Evolutionary conservation across 768 basidiomycete genomes (phyloP), one percentile per base, ranked within the genome.

Genomic region (Boletus reticuloceps): DNA sequence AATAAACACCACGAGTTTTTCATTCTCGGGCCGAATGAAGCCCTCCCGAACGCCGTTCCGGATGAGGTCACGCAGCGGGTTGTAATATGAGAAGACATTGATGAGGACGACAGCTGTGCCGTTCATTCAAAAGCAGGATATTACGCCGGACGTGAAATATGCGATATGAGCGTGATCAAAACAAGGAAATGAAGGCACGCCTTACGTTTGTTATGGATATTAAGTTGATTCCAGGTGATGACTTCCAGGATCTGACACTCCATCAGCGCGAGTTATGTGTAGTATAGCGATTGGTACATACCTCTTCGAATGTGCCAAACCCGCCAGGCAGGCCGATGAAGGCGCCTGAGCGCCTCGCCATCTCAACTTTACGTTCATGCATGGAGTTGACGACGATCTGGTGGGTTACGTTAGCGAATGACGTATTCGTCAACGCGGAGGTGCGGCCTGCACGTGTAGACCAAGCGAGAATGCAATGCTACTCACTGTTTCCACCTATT

Each of bases 231-330:
- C 96, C 96, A 99, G 0, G 95, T 97, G 14, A 86, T 82, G 58
- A 91, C 94, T 72, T 98, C 96, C 29, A 97, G 71, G n/a, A 92
- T 73, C 89, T 92, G 20, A 20, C 20, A 20, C 20, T 45, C 42
- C 32, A 54, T 64, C 38, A 60, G 39, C 8, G 37, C 20, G 53
- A 50, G 31, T 19, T 29, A 31, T 3, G 20, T n/a, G 25, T 37
- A 16, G 11, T 14, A 14, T 36, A 14, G n/a, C 11, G 34, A 36
- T 3, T 17, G n/a, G 20, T 32, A 14, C 53, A 6, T 55, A 71
- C 90, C 81, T 98, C 96, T 73, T 99, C 97, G 59, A 93, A 91
- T 0, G 95, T 98, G 11, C 96, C 96, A 66, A 85, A 97, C 0
- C 96, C 96, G 19, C 96, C 96, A 2, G 96, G 95, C 19, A 99